Evolutionary conservation across 2,329 filamentous ascomycete genomes (phyloP), one percentile per base, ranked within the genome.

Genomic region (Fusarium tricinctum): DNA sequence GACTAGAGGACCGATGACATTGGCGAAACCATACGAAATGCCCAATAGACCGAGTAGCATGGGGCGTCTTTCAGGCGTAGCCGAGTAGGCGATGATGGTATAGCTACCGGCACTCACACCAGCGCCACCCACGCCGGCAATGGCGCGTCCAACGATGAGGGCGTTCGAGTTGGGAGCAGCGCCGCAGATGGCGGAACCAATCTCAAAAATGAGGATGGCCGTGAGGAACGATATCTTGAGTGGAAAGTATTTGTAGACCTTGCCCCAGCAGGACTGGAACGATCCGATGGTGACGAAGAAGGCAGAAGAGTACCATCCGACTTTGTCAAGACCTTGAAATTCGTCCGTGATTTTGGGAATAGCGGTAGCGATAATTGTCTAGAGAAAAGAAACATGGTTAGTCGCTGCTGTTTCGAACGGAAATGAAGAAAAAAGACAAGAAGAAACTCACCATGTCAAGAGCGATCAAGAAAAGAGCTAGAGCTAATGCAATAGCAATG

Each of bases 1-100:
- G 35, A 68, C 57, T 2, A 68, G 23, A 5, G 66, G 66, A 4
- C 66, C 66, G 8, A 69, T 55, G 8, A 77, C 65, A 13, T 69
- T 72, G 1, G 82, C 81, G 51, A 84, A 75, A 8, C 81, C 82
- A 54, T 80, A 84, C 33, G 82, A 80, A 23, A 75, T 78, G 6
- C 78, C 78, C 39, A 83, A 75, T 9, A 82, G 19, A 2, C 67
- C 63, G 22, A 63, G 58, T 20, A 57, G 63, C 26, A 68, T 53
- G 2, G 66, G 66, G 60, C 63, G 47, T 44, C 58, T 63, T 28
- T 63, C 52, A 32, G 63, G 48, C 1, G 63, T 44, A 19, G 63
- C 33, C 4, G 60, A 46, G 30, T 65, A 54, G 5, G 59, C 54
- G 20, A 69, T 38, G 22, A 69, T 58, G 35, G 70, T 62, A 2